Evolutionary conservation across 352 stramenopile genomes (phyloP), one percentile per base, ranked within the genome.

Genomic region (Phytophthora sojae): DNA sequence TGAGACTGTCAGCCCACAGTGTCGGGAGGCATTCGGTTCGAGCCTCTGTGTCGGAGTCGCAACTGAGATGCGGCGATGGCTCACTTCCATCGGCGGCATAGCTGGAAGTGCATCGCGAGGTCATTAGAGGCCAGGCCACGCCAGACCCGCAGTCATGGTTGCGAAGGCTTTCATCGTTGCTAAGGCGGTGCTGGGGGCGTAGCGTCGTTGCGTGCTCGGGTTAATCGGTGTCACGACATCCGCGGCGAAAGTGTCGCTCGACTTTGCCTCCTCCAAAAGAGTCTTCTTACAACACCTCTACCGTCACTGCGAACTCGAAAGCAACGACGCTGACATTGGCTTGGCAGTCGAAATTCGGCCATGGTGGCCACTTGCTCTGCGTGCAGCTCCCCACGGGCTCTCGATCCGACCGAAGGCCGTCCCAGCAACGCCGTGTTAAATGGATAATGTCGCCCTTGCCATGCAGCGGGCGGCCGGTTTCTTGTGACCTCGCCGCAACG

Each of bases 21-120:
- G 30, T 19, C 29, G 17, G 19, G 32, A 61, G 19, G 55, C 55
- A 51, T 61, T 61, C 37, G 32, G 35, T 59, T 45, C 30, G 30
- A 14, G 26, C n/a, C 47, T 54, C 49, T 42, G 35, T 5, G 15
- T 42, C 35, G 35, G 26, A 30, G 26, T 30, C 26, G 26, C 26
- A 30, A 30, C 26, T 30, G 26, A 30, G 26, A 30, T 30, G 26
- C 26, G 26, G 26, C 26, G 26, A 30, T 6, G 26, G 26, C 26
- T 30, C 26, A 30, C 26, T 4, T 29, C 25, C 25, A 30, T 6
- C 26, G 26, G 26, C 26, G 4, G 26, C 26, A 30, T 30, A 4
- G 26, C 26, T 7, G 26, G 26, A 30, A 30, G 26, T 30, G 26
- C 26, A 30, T 30, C 26, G 26, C 26, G 26, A 30, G 25, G 25